These are phyloP conservation scores for Pontederia crassipes DNA, from an alignment of 176 grass and related monocot species.

Conservation along the genomic window DNA sequence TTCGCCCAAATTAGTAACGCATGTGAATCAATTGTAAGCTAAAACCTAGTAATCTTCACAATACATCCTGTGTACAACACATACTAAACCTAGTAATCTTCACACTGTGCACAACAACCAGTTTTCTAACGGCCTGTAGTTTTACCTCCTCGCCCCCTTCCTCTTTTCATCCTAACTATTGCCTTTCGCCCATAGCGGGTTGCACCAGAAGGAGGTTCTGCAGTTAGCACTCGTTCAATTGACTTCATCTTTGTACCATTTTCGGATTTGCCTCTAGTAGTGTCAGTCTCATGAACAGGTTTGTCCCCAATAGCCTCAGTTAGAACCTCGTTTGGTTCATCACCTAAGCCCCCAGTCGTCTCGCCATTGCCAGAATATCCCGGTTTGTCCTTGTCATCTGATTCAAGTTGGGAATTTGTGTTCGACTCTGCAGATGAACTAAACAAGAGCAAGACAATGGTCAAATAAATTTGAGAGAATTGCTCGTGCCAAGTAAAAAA, in stretches of 20 bases:
- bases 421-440: constrained; percentile 42
- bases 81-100: too few relatives aligned
- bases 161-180: constrained; percentile 21
- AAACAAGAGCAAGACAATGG: constrained; percentile 4
- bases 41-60: too few relatives aligned
- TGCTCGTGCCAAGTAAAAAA: neutral
- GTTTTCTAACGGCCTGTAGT: too few relatives aligned
- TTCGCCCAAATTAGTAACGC: too few relatives aligned
- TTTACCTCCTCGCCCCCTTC: constrained; percentile 15
- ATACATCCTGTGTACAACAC: too few relatives aligned
- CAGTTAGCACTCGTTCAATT: constrained; percentile 5
- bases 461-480: constrained; percentile 1
- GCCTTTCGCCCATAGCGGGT: constrained; percentile 37
- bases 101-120: too few relatives aligned
- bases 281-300: constrained; percentile 7
- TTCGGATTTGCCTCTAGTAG: constrained; percentile 3
- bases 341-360: neutral
- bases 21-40: too few relatives aligned
- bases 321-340: neutral
- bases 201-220: constrained; percentile 2
- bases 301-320: neutral
- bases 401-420: constrained; percentile 46
- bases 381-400: constrained; percentile 37
- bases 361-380: constrained; percentile 36
- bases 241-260: constrained; percentile 24